phyloP scores from a whole-genome alignment of 768 basidiomycete species.

The Rhodotorula graminis region DNA sequence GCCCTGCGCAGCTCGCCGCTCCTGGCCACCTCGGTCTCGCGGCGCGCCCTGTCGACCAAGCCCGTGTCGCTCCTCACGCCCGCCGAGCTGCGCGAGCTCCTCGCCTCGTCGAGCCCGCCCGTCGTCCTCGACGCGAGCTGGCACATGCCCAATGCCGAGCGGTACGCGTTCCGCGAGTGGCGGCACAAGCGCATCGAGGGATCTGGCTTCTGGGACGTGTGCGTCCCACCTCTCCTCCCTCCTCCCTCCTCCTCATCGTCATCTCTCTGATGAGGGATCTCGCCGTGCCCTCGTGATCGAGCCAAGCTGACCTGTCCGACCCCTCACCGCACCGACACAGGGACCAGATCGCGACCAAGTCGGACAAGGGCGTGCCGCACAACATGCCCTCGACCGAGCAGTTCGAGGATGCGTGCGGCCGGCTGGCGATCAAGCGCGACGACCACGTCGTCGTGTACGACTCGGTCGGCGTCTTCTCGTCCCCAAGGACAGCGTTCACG shows the following conservation, averaged over 20 bases:
- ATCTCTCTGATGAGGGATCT: background rate
- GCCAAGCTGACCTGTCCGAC: no score
- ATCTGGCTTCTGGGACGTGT: constrained; percentile 12
- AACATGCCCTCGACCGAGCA: constrained; percentile 75
- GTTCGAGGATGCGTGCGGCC: constrained; percentile 58
- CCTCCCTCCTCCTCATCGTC: background rate
- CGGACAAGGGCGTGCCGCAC: constrained; percentile 76
- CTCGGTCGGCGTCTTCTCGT: constrained; percentile 79
- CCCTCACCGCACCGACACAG: background rate
- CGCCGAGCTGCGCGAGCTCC: constrained; percentile 44
- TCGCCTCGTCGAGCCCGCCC: constrained; percentile 44
- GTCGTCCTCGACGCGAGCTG: constrained; percentile 68
- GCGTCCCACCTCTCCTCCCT: background rate
- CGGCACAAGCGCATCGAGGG: constrained; percentile 22
- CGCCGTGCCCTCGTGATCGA: background rate
- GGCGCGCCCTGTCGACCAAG: background rate
- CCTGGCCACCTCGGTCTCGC: background rate
- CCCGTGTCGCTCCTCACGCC: constrained; percentile 46
- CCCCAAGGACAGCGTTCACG: constrained; percentile 88
- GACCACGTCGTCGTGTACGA: constrained; percentile 90
- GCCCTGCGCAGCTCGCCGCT: background rate
- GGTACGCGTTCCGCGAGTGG: constrained; percentile 68
- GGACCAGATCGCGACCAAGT: constrained; percentile 51
- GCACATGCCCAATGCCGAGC: constrained; percentile 77
- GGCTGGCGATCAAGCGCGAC: constrained; percentile 64